Percentiles rank a stretch among this genome's conserved stretches.
phyloP scores from a whole-genome alignment of 2,329 filamentous ascomycete species.

The Didymella sp. region DNA sequence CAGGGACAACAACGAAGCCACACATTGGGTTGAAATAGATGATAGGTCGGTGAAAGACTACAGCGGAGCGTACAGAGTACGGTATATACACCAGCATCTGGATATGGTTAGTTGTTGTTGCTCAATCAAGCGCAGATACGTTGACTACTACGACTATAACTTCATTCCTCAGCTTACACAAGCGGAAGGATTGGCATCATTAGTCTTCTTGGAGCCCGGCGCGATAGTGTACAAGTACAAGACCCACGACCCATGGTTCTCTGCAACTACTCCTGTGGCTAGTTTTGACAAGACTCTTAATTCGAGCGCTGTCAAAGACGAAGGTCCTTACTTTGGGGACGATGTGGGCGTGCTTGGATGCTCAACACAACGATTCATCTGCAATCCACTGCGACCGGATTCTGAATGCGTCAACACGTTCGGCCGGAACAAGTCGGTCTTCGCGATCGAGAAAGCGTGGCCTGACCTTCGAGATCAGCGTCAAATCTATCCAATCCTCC shows the following conservation, averaged over 20 bases:
- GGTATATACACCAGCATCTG: too few species aligned
- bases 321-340: not conserved
- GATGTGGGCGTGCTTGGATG: not conserved
- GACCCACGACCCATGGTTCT: conserved; percentile 2
- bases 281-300: too few species aligned
- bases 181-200: not conserved
- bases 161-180: not conserved
- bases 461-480: not conserved
- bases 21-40: too few species aligned
- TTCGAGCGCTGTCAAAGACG: too few species aligned
- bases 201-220: not conserved
- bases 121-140: too few species aligned
- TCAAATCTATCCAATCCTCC: not conserved
- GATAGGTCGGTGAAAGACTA: too few species aligned
- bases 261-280: not conserved
- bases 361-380: not conserved
- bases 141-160: not conserved
- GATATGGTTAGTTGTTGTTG: too few species aligned
- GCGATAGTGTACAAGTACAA: not conserved
- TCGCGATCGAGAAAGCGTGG: not conserved
- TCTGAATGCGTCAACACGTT: not conserved
- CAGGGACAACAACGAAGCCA: too few species aligned
- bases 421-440: not conserved
- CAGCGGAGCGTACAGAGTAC: too few species aligned
- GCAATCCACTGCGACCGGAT: not conserved